phyloP scores from a whole-genome alignment of 306 rosid species.

The Argentina anserina region DNA sequence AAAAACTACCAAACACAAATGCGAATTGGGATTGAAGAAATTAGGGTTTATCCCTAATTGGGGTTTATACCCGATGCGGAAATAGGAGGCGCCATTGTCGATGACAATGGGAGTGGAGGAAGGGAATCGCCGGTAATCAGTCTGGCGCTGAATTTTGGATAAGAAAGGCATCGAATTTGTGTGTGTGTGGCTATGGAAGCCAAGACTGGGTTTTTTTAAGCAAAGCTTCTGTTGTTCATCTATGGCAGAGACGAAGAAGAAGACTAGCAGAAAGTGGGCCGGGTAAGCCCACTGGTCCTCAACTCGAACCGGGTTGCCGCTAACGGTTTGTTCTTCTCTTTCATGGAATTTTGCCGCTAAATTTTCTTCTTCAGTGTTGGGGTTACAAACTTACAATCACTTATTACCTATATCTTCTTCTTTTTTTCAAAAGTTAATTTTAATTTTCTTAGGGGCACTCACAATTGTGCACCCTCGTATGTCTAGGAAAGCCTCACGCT shows the following conservation, averaged over 20 bases:
- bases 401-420: too few species aligned
- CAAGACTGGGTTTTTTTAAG: neutral
- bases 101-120: constrained; percentile 69
- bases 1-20: neutral
- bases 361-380: too few species aligned
- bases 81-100: constrained; percentile 88
- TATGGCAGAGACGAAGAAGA: neutral
- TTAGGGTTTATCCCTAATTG: constrained; percentile 41
- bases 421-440: too few species aligned
- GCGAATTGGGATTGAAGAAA: neutral
- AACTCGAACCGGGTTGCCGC: neutral
- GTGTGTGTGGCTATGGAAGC: neutral
- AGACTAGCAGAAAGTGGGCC: constrained; percentile 1
- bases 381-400: too few species aligned
- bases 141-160: constrained; percentile 54
- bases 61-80: constrained; percentile 63
- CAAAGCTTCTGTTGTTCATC: neutral
- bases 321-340: neutral
- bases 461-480: too few species aligned
- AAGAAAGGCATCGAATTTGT: constrained; percentile 49
- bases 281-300: neutral
- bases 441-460: too few species aligned
- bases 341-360: too few species aligned
- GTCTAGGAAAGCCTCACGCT: too few species aligned
- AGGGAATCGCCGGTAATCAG: constrained; percentile 52